Evolutionary conservation across 1,284 basidiomycete genomes (phyloP).

Genomic region (Leccinum fallax): DNA sequence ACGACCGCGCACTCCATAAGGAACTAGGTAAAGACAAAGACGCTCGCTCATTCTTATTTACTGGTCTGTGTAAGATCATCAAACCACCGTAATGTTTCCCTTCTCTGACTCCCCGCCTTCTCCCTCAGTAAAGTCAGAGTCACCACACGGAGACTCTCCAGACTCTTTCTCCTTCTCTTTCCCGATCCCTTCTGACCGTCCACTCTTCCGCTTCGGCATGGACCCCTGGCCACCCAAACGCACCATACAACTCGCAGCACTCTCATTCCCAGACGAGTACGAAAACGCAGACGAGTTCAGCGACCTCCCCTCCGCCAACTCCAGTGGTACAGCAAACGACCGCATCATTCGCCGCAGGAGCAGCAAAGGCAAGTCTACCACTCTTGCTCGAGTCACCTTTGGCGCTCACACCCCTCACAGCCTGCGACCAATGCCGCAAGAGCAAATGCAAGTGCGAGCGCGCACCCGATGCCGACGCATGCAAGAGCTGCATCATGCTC

Average conservation of each 20-base stretch:
- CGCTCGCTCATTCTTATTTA: background rate
- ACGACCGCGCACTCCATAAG: no score
- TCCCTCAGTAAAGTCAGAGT: slow-evolving; percentile 34
- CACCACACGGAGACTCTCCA: slow-evolving; percentile 23
- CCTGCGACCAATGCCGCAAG: slow-evolving; percentile 76
- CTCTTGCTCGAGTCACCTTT: background rate
- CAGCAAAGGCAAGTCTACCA: slow-evolving; percentile 60
- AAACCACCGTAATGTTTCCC: background rate
- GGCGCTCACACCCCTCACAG: background rate
- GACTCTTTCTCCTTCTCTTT: slow-evolving; percentile 31
- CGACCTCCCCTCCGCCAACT: slow-evolving; percentile 35
- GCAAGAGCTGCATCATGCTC: slow-evolving; percentile 73
- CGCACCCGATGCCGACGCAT: slow-evolving; percentile 19
- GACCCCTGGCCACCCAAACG: slow-evolving; percentile 32
- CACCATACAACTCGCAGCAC: slow-evolving; percentile 29
- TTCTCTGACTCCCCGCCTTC: slow-evolving; percentile 2
- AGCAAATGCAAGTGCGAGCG: slow-evolving; percentile 37
- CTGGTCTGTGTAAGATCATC: background rate
- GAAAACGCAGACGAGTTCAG: slow-evolving; percentile 50
- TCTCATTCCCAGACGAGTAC: slow-evolving; percentile 54
- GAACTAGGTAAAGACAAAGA: background rate
- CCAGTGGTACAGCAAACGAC: slow-evolving; percentile 16
- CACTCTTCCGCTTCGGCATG: slow-evolving; percentile 33
- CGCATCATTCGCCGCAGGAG: slow-evolving; percentile 54
- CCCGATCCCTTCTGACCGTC: slow-evolving; percentile 1